Conservation (phyloP, 331 rosid genomes). For the Prunus yedoensis region DNA sequence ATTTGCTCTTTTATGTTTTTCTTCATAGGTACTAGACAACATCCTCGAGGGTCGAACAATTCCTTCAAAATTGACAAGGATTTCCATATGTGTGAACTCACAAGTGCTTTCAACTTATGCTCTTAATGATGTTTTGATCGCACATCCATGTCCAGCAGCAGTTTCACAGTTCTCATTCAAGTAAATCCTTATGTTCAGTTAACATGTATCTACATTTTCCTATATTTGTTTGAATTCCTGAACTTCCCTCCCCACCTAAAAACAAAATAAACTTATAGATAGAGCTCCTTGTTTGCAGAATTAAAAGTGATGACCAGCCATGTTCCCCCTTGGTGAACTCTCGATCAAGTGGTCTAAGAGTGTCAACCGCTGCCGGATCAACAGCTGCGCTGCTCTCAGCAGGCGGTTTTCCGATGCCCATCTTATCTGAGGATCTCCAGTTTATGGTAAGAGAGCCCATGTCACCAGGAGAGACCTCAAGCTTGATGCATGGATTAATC, state of each 20-base stretch:
- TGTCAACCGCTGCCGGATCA: constrained; percentile 91
- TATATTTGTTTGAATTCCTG: not conserved
- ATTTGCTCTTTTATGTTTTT: not conserved
- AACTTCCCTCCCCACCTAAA: not conserved
- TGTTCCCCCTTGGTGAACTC: constrained; percentile 52
- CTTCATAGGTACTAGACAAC: constrained; percentile 63
- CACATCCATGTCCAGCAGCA: constrained; percentile 91
- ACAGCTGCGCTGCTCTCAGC: constrained; percentile 96
- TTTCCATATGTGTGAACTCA: constrained; percentile 51
- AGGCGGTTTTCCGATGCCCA: constrained; percentile 77
- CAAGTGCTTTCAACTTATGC: constrained; percentile 54
- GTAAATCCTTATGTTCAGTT: constrained; percentile 31
- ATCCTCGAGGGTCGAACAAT: constrained; percentile 48
- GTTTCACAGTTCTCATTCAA: constrained; percentile 74
- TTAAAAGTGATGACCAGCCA: constrained; percentile 43
- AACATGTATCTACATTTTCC: too few relatives aligned
- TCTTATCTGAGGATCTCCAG: constrained; percentile 71
- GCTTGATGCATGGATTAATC: constrained; percentile 61
- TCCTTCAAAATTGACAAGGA: constrained; percentile 70
- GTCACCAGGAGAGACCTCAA: constrained; percentile 37
- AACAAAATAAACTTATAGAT: not conserved
- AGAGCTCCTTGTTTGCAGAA: constrained; percentile 46
- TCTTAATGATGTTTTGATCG: constrained; percentile 78
- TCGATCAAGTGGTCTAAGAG: constrained; percentile 90
- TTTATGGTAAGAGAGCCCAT: constrained; percentile 93